phyloP scores from a whole-genome alignment of 441 rosid species.

The Erodium moschatum region DNA sequence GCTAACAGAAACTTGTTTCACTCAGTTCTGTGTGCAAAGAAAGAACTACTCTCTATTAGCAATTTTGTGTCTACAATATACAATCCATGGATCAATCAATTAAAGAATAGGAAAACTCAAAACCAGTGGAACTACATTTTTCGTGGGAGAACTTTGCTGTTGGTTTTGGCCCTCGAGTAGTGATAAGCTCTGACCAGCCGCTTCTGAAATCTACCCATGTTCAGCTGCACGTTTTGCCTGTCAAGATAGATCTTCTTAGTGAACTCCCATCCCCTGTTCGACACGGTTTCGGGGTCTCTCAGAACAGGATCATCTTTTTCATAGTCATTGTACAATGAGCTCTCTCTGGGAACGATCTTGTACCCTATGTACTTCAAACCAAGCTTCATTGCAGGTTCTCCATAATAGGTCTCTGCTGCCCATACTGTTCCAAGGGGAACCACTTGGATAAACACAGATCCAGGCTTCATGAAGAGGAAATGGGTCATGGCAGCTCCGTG shows the following conservation, averaged over 20 bases:
- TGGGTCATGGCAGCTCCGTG: slow-evolving; percentile 99
- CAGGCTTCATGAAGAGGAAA: slow-evolving; percentile 67
- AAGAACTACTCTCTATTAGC: background rate
- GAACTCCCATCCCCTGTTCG: slow-evolving; percentile 70
- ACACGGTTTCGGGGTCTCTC: slow-evolving; percentile 50
- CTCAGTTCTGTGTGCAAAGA: background rate
- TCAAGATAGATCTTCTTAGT: slow-evolving; percentile 79
- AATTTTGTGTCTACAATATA: slow-evolving; percentile 13
- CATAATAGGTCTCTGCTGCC: slow-evolving; percentile 89
- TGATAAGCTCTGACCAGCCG: slow-evolving; percentile 32
- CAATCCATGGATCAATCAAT: slow-evolving; percentile 14
- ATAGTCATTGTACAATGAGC: slow-evolving; percentile 59
- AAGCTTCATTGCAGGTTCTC: slow-evolving; percentile 80
- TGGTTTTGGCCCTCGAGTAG: slow-evolving; percentile 24
- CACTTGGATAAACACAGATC: slow-evolving; percentile 70
- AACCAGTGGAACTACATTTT: slow-evolving; percentile 1
- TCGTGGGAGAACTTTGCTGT: slow-evolving; percentile 3
- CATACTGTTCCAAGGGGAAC: slow-evolving; percentile 82
- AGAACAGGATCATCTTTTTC: slow-evolving; percentile 44
- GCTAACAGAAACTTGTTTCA: too few relatives aligned
- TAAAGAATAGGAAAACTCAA: slow-evolving; percentile 5
- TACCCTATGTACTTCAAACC: slow-evolving; percentile 68
- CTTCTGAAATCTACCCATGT: slow-evolving; percentile 51
- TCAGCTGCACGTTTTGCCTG: slow-evolving; percentile 55
- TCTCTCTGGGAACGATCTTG: slow-evolving; percentile 50